Conservation (phyloP, 371 early-diverging fungal species). For the Apophysomyces elegans region DNA sequence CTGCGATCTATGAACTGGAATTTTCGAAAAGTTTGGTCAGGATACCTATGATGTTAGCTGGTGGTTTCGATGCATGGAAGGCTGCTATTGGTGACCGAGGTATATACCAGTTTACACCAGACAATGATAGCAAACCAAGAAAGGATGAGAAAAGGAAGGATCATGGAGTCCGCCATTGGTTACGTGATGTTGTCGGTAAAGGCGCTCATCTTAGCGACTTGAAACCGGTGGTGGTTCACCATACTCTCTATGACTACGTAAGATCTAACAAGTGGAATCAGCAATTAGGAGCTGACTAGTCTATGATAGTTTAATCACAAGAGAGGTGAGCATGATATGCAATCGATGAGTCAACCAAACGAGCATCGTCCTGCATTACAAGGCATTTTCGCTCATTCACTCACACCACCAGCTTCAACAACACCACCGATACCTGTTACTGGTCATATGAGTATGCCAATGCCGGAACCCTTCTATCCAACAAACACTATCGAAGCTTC, state of each 20-base stretch:
- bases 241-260: constrained; percentile 48
- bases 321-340: constrained; percentile 11
- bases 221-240: constrained; percentile 16
- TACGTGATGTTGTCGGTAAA: constrained; percentile 24
- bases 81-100: constrained; percentile 46
- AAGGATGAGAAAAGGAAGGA: background rate
- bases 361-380: constrained; percentile 26
- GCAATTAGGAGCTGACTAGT: background rate
- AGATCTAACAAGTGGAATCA: background rate
- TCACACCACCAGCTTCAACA: constrained; percentile 6
- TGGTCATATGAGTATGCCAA: constrained; percentile 18
- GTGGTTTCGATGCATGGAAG: constrained; percentile 81
- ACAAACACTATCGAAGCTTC: constrained; percentile 18
- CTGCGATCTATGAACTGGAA: constrained; percentile 67
- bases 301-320: constrained; percentile 23
- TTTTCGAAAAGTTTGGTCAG: constrained; percentile 49
- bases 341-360: constrained; percentile 21
- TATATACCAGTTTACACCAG: constrained; percentile 26
- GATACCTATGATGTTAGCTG: constrained; percentile 71
- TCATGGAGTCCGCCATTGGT: constrained; percentile 20
- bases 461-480: constrained; percentile 2
- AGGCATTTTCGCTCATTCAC: constrained; percentile 25
- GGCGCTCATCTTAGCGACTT: constrained; percentile 2
- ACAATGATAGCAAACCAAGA: background rate
- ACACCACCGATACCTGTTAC: constrained; percentile 8